Conservation (phyloP, 768 basidiomycete genomes). For the Suillus clintonianus region DNA sequence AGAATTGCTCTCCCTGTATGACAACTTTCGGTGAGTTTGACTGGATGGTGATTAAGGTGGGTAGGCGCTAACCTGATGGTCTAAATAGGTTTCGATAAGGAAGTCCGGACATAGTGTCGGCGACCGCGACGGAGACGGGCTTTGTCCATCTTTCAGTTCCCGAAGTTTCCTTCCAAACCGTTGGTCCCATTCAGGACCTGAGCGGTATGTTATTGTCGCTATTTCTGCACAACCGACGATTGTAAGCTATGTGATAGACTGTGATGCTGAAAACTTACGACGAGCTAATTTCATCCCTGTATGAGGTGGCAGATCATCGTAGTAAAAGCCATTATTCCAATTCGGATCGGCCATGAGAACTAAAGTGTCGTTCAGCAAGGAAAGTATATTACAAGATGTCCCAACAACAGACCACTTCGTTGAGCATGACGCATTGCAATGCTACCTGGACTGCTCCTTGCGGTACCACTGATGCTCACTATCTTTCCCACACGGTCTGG, state of each 20-base stretch:
- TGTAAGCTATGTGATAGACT: slow-evolving; percentile 4
- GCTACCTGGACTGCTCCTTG: slow-evolving; percentile 86
- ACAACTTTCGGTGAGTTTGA: slow-evolving; percentile 8
- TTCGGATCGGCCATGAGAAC: slow-evolving; percentile 99
- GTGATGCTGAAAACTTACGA: slow-evolving; percentile 54
- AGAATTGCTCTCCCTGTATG: slow-evolving; percentile 87
- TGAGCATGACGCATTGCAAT: slow-evolving; percentile 97
- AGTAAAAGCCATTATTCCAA: slow-evolving; percentile 99
- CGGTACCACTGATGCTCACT: slow-evolving; percentile 93
- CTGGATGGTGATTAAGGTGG: not conserved
- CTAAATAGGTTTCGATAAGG: slow-evolving; percentile 97
- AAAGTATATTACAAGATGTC: not conserved
- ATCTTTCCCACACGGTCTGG: slow-evolving; percentile 88
- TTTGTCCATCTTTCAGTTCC: slow-evolving; percentile 36
- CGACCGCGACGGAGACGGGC: slow-evolving; percentile 21
- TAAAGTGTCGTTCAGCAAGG: slow-evolving; percentile 31
- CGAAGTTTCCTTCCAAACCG: slow-evolving; percentile 88
- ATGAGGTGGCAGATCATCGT: slow-evolving; percentile 92
- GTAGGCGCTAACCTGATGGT: slow-evolving; percentile 65
- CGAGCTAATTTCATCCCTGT: slow-evolving; percentile 98
- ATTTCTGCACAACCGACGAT: slow-evolving; percentile 63
- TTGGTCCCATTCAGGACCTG: slow-evolving; percentile 98
- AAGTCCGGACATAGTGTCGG: slow-evolving; percentile 96
- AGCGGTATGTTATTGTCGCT: slow-evolving; percentile 98
- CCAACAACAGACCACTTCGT: slow-evolving; percentile 72